phyloP scores from a whole-genome alignment of 768 basidiomycete genomes.

The Mycena floridula region DNA sequence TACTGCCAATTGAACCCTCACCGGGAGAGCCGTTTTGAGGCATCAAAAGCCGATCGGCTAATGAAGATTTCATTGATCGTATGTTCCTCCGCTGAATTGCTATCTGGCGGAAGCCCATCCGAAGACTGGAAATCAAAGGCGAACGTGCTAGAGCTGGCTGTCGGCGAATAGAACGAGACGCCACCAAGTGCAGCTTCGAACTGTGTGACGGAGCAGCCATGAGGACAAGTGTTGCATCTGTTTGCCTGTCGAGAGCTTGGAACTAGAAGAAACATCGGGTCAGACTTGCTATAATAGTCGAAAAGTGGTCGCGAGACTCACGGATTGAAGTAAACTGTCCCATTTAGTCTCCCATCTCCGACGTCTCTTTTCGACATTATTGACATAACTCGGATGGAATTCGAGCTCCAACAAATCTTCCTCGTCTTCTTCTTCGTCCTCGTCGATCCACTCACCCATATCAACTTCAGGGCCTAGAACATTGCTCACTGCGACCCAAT shows the following conservation, averaged over 20 bases:
- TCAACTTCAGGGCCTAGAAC: constrained; percentile 27
- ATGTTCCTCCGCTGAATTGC: constrained; percentile 47
- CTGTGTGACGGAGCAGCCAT: constrained; percentile 73
- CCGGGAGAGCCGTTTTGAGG: constrained; percentile 35
- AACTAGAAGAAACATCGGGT: constrained; percentile 40
- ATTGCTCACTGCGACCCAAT: constrained; percentile 24
- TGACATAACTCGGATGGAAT: constrained; percentile 67
- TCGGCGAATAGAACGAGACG: constrained; percentile 65
- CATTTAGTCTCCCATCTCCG: constrained; percentile 71
- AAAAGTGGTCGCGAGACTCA: constrained; percentile 24
- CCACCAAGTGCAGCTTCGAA: constrained; percentile 55
- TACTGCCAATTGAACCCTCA: constrained; percentile 51
- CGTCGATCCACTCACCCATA: constrained; percentile 64
- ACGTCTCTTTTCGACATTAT: constrained; percentile 59
- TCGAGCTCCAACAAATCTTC: constrained; percentile 72
- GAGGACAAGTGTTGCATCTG: constrained; percentile 71
- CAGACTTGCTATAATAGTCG: constrained; percentile 24
- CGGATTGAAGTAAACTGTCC: constrained; percentile 70
- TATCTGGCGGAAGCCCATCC: constrained; percentile 51
- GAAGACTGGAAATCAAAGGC: constrained; percentile 44
- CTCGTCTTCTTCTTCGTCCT: constrained; percentile 63
- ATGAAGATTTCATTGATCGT: constrained; percentile 34
- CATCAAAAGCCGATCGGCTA: constrained; percentile 44
- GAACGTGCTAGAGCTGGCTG: constrained; percentile 40
- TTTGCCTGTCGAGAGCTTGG: constrained; percentile 73